A percentile compares a stretch with the other conserved stretches of the same genome.
These are phyloP conservation scores for Aspergillus sclerotiicarbonarius DNA, from an alignment of 495 filamentous ascomycete species.

Conservation along the genomic window DNA sequence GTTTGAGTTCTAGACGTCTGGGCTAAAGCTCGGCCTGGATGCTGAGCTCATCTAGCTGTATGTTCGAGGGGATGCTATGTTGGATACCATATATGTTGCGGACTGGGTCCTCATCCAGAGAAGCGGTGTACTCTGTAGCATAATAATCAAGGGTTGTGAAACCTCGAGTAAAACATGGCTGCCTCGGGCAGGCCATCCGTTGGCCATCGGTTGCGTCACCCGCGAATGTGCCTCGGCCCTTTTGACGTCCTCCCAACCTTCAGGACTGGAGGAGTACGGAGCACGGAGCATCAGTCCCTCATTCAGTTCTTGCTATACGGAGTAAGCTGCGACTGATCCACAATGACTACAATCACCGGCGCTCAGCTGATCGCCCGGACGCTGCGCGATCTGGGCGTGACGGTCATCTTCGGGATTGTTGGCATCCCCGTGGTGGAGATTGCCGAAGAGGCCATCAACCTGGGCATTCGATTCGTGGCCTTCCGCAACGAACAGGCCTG, in stretches of 20 bases:
- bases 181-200: background rate
- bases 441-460: constrained; percentile 59
- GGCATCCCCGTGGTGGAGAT: constrained; percentile 66
- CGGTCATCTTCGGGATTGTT: constrained; percentile 63
- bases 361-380: constrained; percentile 59
- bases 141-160: too few species aligned
- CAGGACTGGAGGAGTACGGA: too few species aligned
- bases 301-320: too few species aligned
- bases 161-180: background rate
- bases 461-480: constrained; percentile 63
- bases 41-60: too few species aligned
- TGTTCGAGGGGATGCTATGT: too few species aligned
- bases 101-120: too few species aligned
- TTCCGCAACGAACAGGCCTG: constrained; percentile 68
- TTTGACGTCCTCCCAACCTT: too few species aligned
- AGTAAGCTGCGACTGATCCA: background rate
- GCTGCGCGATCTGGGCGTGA: constrained; percentile 54
- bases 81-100: too few species aligned
- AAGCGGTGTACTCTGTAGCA: background rate
- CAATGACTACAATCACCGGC: constrained; percentile 45
- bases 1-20: constrained; percentile 73
- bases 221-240: background rate
- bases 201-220: too few species aligned
- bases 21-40: too few species aligned
- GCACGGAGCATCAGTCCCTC: too few species aligned